These are phyloP conservation scores for Septoria petroselini DNA, from an alignment of 2,329 filamentous ascomycete species.

Conservation along the genomic window DNA sequence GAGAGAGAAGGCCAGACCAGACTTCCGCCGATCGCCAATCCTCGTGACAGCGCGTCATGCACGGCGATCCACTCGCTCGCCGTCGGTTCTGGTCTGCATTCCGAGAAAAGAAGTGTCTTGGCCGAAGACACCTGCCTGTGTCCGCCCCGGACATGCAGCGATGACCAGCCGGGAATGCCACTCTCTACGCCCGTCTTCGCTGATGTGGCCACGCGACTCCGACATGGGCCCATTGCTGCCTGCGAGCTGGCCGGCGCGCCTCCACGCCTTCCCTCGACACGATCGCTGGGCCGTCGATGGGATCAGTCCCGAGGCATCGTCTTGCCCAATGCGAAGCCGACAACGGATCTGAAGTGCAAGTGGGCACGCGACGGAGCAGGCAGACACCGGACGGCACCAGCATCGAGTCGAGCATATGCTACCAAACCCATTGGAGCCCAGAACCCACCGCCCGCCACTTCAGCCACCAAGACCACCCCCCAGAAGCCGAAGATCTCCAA, in stretches of 20 bases:
- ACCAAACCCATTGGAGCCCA: neutral
- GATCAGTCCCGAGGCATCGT: slow-evolving; percentile 33
- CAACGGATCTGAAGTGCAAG: neutral
- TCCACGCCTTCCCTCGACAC: slow-evolving; percentile 27
- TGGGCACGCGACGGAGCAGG: slow-evolving; percentile 2
- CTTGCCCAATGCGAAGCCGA: slow-evolving; percentile 19
- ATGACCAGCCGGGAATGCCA: slow-evolving; percentile 20
- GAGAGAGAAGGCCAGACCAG: neutral
- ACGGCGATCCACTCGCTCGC: neutral
- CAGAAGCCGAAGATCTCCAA: neutral
- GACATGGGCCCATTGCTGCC: slow-evolving; percentile 7
- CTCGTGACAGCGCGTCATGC: neutral
- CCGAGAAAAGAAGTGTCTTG: neutral
- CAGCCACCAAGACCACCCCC: no score
- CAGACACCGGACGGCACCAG: neutral
- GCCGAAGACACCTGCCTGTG: no score
- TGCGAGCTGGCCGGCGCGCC: slow-evolving; percentile 11
- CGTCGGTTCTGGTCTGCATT: neutral
- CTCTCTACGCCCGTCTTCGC: slow-evolving; percentile 18
- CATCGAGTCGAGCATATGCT: slow-evolving; percentile 8
- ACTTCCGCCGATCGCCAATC: neutral
- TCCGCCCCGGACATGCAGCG: neutral
- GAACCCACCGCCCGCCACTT: no score
- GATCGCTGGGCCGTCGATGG: slow-evolving; percentile 32
- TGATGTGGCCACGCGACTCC: slow-evolving; percentile 21